Evolutionary conservation across 1,284 basidiomycete species (phyloP).

Genomic region (Cryptococcus amylolentus): DNA sequence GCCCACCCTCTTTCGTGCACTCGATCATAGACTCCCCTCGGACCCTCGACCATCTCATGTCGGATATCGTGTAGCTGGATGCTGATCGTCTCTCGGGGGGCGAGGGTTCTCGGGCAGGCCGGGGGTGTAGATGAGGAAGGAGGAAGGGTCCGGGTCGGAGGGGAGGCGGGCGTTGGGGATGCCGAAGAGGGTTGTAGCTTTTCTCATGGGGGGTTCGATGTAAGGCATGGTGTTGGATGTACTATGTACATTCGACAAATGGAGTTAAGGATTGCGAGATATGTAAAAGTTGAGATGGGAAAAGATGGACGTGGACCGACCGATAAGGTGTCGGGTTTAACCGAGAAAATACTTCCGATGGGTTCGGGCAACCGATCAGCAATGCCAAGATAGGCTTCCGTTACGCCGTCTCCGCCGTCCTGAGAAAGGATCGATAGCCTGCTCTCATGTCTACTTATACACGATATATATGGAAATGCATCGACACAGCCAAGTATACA

Average conservation of each 20-base stretch:
- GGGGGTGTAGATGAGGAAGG: background rate
- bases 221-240: background rate
- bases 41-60: background rate
- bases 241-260: background rate
- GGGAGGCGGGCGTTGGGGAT: background rate
- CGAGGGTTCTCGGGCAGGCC: background rate
- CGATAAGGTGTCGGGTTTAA: no score
- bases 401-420: no score
- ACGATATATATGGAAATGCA: no score
- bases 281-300: no score
- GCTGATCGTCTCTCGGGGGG: background rate
- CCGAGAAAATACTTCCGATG: no score
- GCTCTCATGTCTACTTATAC: no score
- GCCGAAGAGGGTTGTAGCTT: background rate
- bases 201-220: background rate
- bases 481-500: no score
- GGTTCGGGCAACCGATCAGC: no score
- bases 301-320: no score
- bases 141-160: background rate
- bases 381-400: no score
- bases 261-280: no score
- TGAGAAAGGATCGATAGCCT: no score
- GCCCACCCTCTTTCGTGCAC: slow-evolving; percentile 24
- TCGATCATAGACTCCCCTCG: slow-evolving; percentile 9
- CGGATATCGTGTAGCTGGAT: background rate